Evolutionary conservation across 345 rosid species (phyloP).

Genomic region (Eucalyptus tenuipes): DNA sequence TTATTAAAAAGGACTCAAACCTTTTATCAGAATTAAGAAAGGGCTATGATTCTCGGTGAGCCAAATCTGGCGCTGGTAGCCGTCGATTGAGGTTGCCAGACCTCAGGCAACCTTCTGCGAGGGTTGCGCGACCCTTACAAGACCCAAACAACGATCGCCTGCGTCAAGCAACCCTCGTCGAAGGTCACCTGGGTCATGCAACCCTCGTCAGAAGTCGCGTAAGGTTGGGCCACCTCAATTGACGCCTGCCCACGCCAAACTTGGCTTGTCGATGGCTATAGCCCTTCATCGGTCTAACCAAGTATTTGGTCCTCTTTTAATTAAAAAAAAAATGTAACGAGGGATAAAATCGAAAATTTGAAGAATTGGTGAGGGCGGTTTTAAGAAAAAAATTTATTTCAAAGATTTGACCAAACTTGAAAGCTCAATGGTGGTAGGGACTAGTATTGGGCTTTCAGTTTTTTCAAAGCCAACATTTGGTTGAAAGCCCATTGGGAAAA

Average conservation of each 20-base stretch:
- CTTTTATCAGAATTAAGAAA: rapidly evolving
- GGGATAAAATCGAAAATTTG: too few relatives aligned
- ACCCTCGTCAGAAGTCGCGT: rapidly evolving
- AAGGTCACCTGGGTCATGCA: rapidly evolving
- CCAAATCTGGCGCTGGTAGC: rapidly evolving
- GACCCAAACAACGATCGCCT: rapidly evolving
- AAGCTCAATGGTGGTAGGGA: rapidly evolving
- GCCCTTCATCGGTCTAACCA: rapidly evolving
- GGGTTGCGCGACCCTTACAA: rapidly evolving
- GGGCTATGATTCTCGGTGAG: rapidly evolving
- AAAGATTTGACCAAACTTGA: rapidly evolving
- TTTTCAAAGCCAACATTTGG: too few relatives aligned
- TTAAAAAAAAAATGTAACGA: too few relatives aligned
- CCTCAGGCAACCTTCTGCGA: rapidly evolving
- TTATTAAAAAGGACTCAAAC: too few relatives aligned
- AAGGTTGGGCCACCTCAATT: too few relatives aligned
- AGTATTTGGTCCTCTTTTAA: too few relatives aligned
- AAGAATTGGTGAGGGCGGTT: too few relatives aligned
- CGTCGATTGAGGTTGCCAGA: rapidly evolving
- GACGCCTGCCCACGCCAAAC: rapidly evolving
- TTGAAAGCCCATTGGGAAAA: rapidly evolving
- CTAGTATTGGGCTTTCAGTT: rapidly evolving
- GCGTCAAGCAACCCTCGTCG: too few relatives aligned
- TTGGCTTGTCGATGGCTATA: rapidly evolving
- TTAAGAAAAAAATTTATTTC: too few relatives aligned